These are phyloP conservation scores for Saturnispora diversa DNA, from an alignment of 805 yeast genomes.

Conservation along the genomic window DNA sequence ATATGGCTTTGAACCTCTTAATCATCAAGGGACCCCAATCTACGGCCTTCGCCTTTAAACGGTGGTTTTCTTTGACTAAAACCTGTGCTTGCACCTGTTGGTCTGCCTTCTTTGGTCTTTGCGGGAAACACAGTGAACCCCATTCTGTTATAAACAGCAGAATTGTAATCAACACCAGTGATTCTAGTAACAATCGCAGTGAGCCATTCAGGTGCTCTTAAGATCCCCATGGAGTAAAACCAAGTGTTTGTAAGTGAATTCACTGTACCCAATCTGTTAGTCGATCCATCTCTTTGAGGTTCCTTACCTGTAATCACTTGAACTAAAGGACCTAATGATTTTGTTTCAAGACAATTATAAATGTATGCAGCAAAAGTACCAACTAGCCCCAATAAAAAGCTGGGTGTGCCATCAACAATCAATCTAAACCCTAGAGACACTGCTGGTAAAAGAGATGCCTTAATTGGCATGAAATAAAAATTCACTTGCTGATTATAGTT, in stretches of 20 bases:
- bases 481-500: conserved; percentile 45
- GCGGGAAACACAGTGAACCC: conserved; percentile 19
- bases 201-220: conserved; percentile 48
- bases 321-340: conserved; percentile 41
- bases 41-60: conserved; percentile 8
- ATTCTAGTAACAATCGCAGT: conserved; percentile 24
- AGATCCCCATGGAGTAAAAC: conserved; percentile 44
- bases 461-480: conserved; percentile 45
- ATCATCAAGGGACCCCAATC: conserved; percentile 8
- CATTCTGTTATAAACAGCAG: conserved; percentile 23
- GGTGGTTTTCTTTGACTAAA: conserved; percentile 1
- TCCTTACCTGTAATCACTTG: conserved; percentile 27
- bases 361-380: conserved; percentile 53
- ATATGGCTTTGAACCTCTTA: too few species aligned
- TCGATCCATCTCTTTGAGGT: conserved; percentile 16
- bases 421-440: conserved; percentile 36
- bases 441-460: conserved; percentile 48
- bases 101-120: conserved; percentile 10
- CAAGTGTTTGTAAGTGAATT: conserved; percentile 25
- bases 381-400: conserved; percentile 35
- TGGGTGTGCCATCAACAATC: conserved; percentile 36
- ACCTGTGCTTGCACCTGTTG: conserved; percentile 15
- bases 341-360: conserved; percentile 55
- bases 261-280: conserved; percentile 27
- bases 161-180: conserved; percentile 28